Percentiles rank a stretch among this genome's conserved stretches.
These are phyloP conservation scores for Mycena polygramma DNA, from an alignment of 768 basidiomycete genomes.

Conservation along the genomic window DNA sequence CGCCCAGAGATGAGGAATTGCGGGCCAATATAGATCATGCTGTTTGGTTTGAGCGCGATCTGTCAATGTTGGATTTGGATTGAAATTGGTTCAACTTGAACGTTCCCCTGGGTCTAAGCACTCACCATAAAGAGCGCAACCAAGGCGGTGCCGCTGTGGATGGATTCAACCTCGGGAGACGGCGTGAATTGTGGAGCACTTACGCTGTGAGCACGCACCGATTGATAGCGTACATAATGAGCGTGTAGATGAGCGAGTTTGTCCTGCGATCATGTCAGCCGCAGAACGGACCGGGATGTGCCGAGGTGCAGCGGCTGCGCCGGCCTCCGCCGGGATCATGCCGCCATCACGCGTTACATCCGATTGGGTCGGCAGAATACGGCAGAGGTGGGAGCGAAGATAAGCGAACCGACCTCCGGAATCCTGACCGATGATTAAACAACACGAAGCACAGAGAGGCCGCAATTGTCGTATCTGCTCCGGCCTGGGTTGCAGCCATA, in stretches of 20 bases:
- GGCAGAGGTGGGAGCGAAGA: neutral
- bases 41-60: constrained; percentile 7
- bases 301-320: too few relatives aligned
- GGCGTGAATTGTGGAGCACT: neutral
- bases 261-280: constrained; percentile 7
- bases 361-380: neutral
- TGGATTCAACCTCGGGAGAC: neutral
- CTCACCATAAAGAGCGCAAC: constrained; percentile 9
- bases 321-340: too few relatives aligned
- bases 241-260: constrained; percentile 13
- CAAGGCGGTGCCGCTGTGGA: neutral
- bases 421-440: constrained; percentile 3
- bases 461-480: constrained; percentile 1
- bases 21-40: constrained; percentile 18
- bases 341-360: too few relatives aligned
- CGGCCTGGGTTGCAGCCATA: constrained; percentile 10
- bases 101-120: too few relatives aligned
- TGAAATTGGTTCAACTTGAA: neutral
- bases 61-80: neutral
- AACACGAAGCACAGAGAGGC: constrained; percentile 14
- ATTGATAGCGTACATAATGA: constrained; percentile 19
- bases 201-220: constrained; percentile 19
- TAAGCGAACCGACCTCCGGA: constrained; percentile 5
- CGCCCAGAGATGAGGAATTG: constrained; percentile 10
- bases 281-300: too few relatives aligned